phyloP scores from a whole-genome alignment of 163 green algal genomes.

The Botryococcus braunii region DNA sequence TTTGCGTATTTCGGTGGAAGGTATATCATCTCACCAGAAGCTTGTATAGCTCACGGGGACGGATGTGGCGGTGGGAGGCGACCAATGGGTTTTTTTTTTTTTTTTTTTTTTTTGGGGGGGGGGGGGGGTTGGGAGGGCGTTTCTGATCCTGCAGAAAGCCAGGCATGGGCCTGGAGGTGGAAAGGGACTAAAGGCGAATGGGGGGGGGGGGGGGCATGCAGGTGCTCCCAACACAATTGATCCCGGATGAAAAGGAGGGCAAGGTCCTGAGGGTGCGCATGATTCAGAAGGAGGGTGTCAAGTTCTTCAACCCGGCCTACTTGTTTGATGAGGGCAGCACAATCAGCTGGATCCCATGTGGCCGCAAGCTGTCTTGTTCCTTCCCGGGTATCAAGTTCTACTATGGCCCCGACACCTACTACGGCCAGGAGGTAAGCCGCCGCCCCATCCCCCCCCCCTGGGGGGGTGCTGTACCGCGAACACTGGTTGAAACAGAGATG shows the following conservation, averaged over 20 bases:
- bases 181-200: neutral
- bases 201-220: slow-evolving; percentile 24
- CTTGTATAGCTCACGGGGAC: no score
- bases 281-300: slow-evolving; percentile 97
- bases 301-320: slow-evolving; percentile 89
- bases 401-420: slow-evolving; percentile 97
- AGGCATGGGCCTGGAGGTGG: no score
- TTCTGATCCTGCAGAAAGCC: no score
- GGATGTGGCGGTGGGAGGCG: no score
- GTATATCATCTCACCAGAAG: no score
- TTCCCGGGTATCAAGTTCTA: slow-evolving; percentile 90
- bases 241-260: slow-evolving; percentile 94
- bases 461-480: no score
- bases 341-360: slow-evolving; percentile 98
- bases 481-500: no score
- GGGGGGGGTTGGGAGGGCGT: no score
- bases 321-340: slow-evolving; percentile 98
- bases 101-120: no score
- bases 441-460: no score
- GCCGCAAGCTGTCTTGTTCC: slow-evolving; percentile 97
- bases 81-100: no score
- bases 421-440: slow-evolving; percentile 55
- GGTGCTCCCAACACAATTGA: slow-evolving; percentile 98
- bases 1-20: no score
- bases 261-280: slow-evolving; percentile 97